Evolutionary conservation across 2,329 filamentous ascomycete genomes (phyloP), one percentile per base, ranked within the genome.

Genomic region (Botrytis tulipae): DNA sequence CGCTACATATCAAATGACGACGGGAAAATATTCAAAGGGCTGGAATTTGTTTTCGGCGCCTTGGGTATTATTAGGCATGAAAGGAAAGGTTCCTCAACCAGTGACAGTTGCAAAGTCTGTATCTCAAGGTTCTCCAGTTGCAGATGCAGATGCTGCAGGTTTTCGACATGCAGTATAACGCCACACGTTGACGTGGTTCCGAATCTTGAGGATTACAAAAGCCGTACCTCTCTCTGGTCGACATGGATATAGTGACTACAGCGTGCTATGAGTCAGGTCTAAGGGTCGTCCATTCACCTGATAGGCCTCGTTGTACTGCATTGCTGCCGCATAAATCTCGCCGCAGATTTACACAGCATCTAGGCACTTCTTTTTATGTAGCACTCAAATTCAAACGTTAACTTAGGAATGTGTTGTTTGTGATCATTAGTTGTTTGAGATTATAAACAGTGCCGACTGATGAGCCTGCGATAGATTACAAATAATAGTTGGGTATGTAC

Each of bases 1-100:
- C 88, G 90, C 90, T 88, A 93, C 90, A 93, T 71, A 73, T 61
- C n/a, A 68, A 68, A 65, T 72, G 44, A 20, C 48, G 9, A 18
- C 57, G 20, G 66, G 18, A 57, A 54, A 57, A 32, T 32, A 51
- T 32, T 42, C n/a, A 29, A 42, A 25, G 46, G 16, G n/a, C n/a
- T 32, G n/a, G 48, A 59, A 69, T 7, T 22, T 57, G 10, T 57
- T 22, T 69, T 29, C 66, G 4, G 37, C n/a, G 12, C n/a, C 37
- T 32, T 42, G n/a, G 20, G 48, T 54, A 51, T 46, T 22, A 35
- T 40, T 32, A 69, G 40, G 42, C 42, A 61, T n/a, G 40, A 10
- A 46, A 61, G 14, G 20, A 25, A 25, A 4, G 9, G 42, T 8
- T 3, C 0, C 42, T 61, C 18, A n/a, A 69, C 32, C n/a, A 25